Evolutionary conservation across 2,329 filamentous ascomycete species (phyloP), one percentile per base, ranked within the genome.

Genomic region (Penicillium fuscoglaucum): DNA sequence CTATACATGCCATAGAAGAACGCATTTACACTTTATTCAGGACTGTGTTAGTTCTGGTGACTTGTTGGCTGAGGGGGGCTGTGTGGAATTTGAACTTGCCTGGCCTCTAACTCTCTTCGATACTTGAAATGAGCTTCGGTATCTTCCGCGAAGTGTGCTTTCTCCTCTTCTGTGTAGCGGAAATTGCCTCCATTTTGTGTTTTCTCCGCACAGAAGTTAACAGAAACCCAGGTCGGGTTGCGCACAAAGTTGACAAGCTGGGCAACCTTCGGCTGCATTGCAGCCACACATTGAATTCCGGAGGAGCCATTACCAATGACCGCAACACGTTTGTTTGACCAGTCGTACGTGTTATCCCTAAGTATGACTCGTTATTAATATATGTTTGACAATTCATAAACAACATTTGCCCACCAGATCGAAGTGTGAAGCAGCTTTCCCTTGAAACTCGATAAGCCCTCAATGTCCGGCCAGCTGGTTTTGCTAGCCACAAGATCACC

Each of bases 201-300:
- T 28, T 66, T 61, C 15, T 69, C 54, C 6, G 61, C 60, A 13
- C 50, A 49, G 6, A 68, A 44, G 49, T 66, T 70, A 7, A 49
- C 58, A 12, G 67, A 61, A 1, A 74, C 59, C 62, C 71, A 74
- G 2, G 70, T 74, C 10, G 68, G 45, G 19, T 60, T 64, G 1
- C 72, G 70, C 26, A 72, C 66, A 52, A 66, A 74, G 41, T 68
- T 73, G 13, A 68, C 65, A 1, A 72, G 29, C 41, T 65, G 63
- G 1, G 41, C 46, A 0, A 61, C 66, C 17, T 60, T 63, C 4
- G 59, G 41, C 47, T 69, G 61, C 33, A 67, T 39, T 19, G 45
- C 40, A 29, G 55, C 26, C 5, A 61, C 51, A 33, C 77, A 75
- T 55, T 78, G 76, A 15, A 78, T 76, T 0, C 68, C 74, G 4